These are phyloP conservation scores for Lanmaoa rubissima DNA, from an alignment of 768 basidiomycete species.

Conservation along the genomic window DNA sequence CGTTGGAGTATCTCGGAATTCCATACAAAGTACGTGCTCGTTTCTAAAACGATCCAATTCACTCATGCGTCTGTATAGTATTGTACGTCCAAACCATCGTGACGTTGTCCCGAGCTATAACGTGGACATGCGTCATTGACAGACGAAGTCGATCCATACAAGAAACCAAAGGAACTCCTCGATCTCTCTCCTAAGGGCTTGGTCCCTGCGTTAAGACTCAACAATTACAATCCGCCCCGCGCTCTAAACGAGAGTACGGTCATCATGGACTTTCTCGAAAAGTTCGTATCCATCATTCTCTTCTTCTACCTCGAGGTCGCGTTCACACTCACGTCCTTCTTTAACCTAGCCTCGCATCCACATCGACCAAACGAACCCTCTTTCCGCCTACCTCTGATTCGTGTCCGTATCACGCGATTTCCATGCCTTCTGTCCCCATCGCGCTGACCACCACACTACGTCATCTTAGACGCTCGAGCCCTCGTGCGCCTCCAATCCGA, in stretches of 20 bases:
- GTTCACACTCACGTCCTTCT: not conserved
- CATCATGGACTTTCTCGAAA: conserved; percentile 76
- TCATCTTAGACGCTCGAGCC: conserved; percentile 56
- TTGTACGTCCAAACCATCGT: conserved; percentile 29
- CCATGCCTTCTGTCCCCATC: not conserved
- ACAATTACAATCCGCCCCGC: conserved; percentile 51
- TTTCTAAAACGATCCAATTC: not conserved
- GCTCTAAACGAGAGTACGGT: conserved; percentile 79
- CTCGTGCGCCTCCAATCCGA: conserved; percentile 68
- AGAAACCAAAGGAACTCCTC: conserved; percentile 77
- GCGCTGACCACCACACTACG: not conserved
- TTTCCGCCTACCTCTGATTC: conserved; percentile 57
- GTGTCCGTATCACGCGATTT: conserved; percentile 40
- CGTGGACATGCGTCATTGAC: not conserved
- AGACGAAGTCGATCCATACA: conserved; percentile 85
- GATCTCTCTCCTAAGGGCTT: conserved; percentile 80
- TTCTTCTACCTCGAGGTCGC: not conserved
- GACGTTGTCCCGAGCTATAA: not conserved
- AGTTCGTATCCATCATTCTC: conserved; percentile 41
- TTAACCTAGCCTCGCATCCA: conserved; percentile 45
- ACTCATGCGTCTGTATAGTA: conserved; percentile 30
- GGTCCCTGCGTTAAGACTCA: conserved; percentile 65
- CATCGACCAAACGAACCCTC: conserved; percentile 47
- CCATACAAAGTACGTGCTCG: conserved; percentile 57
- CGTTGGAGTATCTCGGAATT: conserved; percentile 66